Evolutionary conservation across 495 filamentous ascomycete genomes (phyloP).

Genomic region (Penicillium arizonense): DNA sequence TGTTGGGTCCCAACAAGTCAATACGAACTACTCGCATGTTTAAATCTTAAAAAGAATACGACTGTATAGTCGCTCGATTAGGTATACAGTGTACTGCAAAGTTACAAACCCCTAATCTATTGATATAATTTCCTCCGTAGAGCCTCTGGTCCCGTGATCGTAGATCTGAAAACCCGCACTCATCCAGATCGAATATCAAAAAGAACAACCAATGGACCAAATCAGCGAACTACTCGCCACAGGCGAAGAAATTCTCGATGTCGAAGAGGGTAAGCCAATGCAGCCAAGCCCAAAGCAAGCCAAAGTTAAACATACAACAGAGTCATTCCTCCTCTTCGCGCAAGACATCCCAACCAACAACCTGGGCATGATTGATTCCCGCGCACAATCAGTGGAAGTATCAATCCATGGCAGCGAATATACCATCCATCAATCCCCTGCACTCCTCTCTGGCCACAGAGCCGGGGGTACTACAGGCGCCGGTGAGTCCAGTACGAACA

Average conservation of each 20-base stretch:
- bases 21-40: neutral
- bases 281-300: neutral
- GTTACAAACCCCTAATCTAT: neutral
- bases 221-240: constrained; percentile 17
- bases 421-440: constrained; percentile 81
- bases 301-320: constrained; percentile 41
- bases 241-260: constrained; percentile 50
- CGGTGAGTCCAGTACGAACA: constrained; percentile 48
- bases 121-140: neutral
- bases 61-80: too few species aligned
- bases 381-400: constrained; percentile 62
- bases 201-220: constrained; percentile 1
- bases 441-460: constrained; percentile 72
- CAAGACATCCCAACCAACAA: constrained; percentile 70
- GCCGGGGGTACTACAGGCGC: constrained; percentile 88
- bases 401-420: constrained; percentile 68
- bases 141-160: constrained; percentile 9
- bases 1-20: constrained; percentile 22
- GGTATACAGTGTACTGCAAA: neutral
- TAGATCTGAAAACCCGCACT: constrained; percentile 6
- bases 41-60: neutral
- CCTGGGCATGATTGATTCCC: constrained; percentile 81
- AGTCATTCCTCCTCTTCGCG: constrained; percentile 84
- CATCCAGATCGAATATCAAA: neutral
- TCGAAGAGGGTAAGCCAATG: constrained; percentile 62